Conservation (phyloP, 345 rosid species). For the Capsella bursapastoris region DNA sequence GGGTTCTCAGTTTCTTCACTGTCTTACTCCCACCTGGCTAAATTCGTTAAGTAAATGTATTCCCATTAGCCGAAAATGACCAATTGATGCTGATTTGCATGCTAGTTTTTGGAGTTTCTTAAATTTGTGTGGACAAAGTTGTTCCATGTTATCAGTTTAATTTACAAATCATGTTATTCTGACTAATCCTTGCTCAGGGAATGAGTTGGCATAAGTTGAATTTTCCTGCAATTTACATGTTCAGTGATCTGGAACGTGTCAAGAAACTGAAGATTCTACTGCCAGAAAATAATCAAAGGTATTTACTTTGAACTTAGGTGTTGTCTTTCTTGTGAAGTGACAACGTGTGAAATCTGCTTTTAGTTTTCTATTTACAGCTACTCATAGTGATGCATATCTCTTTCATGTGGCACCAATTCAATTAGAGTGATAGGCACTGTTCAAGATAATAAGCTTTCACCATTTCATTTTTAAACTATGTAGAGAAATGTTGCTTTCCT, state of each 20-base stretch:
- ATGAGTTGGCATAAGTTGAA: slow-evolving; percentile 13
- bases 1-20: neutral
- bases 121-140: slow-evolving; percentile 1
- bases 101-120: neutral
- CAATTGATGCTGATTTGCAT: neutral
- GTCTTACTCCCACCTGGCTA: neutral
- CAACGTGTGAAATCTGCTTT: slow-evolving; percentile 25
- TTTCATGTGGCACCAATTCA: slow-evolving; percentile 29
- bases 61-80: neutral
- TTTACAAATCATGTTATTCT: neutral
- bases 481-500: neutral
- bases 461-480: neutral
- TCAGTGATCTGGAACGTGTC: slow-evolving; percentile 10
- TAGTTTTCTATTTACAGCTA: slow-evolving; percentile 8
- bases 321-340: slow-evolving; percentile 2
- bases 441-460: slow-evolving; percentile 14
- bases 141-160: neutral
- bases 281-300: slow-evolving; percentile 2
- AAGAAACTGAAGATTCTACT: slow-evolving; percentile 7
- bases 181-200: slow-evolving; percentile 4
- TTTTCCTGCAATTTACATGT: slow-evolving; percentile 2
- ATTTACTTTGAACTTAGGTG: slow-evolving; percentile 2
- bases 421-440: slow-evolving; percentile 11
- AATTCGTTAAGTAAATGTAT: neutral
- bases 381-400: slow-evolving; percentile 12